phyloP scores from a whole-genome alignment of 495 filamentous ascomycete species.

The Margaritispora aquatica region DNA sequence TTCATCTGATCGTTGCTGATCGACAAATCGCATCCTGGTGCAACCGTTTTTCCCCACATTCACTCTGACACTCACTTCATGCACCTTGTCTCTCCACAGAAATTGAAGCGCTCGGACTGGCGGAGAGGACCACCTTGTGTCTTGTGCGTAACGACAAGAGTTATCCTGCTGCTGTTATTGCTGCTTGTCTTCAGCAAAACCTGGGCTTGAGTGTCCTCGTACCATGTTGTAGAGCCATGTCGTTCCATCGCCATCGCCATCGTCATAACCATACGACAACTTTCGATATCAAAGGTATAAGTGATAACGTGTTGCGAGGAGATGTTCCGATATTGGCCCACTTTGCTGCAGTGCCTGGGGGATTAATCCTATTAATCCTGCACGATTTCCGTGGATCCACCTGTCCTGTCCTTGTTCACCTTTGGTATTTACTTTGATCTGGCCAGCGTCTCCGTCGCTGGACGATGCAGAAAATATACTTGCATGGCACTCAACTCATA shows the following conservation, averaged over 20 bases:
- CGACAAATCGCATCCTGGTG: neutral
- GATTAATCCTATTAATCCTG: neutral
- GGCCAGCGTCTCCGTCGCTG: neutral
- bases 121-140: neutral
- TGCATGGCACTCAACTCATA: neutral
- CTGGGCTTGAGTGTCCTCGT: neutral
- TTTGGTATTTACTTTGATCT: neutral
- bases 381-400: neutral
- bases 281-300: neutral
- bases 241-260: too few relatives aligned
- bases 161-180: neutral
- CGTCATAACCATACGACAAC: neutral
- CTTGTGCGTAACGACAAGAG: neutral
- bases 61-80: neutral
- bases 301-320: neutral
- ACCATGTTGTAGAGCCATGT: too few relatives aligned
- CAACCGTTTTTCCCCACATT: neutral
- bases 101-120: slow-evolving; percentile 3
- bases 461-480: neutral
- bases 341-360: neutral
- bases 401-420: too few relatives aligned
- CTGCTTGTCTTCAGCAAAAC: neutral
- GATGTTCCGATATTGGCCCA: neutral
- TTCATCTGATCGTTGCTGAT: slow-evolving; percentile 3
- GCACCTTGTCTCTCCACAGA: neutral